These are phyloP conservation scores for Geoglossum glabrum DNA, from an alignment of 495 filamentous ascomycete genomes.

Conservation along the genomic window DNA sequence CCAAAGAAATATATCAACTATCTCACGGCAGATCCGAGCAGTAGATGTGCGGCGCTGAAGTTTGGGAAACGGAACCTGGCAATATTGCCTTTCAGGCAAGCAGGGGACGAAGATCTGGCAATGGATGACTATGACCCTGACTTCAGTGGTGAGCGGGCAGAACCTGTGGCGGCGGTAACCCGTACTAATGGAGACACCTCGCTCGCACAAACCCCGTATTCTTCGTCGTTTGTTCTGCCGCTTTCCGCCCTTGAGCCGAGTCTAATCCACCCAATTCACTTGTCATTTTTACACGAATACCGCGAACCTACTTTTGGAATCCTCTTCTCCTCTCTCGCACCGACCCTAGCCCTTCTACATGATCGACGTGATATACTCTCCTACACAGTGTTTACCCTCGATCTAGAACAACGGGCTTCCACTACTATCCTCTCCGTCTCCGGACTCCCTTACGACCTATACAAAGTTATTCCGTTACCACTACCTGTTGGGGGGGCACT, in stretches of 20 bases:
- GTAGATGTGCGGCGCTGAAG: slow-evolving; percentile 78
- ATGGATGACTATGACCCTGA: slow-evolving; percentile 79
- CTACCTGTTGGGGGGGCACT: slow-evolving; percentile 74
- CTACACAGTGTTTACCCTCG: slow-evolving; percentile 87
- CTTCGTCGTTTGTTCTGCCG: slow-evolving; percentile 76
- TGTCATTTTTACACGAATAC: slow-evolving; percentile 91
- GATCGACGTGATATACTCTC: slow-evolving; percentile 68
- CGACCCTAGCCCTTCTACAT: slow-evolving; percentile 47
- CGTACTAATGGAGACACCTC: slow-evolving; percentile 32
- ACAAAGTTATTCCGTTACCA: slow-evolving; percentile 63
- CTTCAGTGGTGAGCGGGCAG: slow-evolving; percentile 32
- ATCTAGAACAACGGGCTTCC: slow-evolving; percentile 81
- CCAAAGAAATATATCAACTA: slow-evolving; percentile 51
- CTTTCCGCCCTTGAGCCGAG: slow-evolving; percentile 71
- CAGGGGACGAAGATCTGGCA: slow-evolving; percentile 61
- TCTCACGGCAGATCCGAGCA: slow-evolving; percentile 75
- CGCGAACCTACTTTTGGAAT: slow-evolving; percentile 94
- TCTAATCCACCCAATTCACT: slow-evolving; percentile 68
- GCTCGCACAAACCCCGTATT: slow-evolving; percentile 54
- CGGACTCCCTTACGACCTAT: slow-evolving; percentile 75
- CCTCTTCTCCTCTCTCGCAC: slow-evolving; percentile 50
- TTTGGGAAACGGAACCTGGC: slow-evolving; percentile 78
- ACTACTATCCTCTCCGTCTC: slow-evolving; percentile 77
- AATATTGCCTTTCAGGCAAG: slow-evolving; percentile 78
- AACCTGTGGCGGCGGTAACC: slow-evolving; percentile 8